Evolutionary conservation across 306 rosid genomes (phyloP).

Genomic region (Ormosia emarginata): DNA sequence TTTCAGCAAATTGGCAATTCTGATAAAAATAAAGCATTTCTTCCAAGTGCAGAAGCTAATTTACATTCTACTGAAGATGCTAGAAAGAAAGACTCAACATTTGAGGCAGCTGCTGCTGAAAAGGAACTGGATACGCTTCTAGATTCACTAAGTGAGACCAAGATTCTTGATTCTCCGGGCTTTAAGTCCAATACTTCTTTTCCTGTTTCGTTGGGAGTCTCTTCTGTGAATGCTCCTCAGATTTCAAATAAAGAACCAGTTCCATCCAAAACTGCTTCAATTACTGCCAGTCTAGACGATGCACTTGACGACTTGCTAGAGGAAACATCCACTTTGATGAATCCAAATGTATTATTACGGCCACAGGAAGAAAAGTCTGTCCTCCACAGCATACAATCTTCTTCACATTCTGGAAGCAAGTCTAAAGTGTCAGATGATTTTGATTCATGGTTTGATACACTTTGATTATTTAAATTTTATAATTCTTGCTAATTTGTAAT

Average conservation of each 20-base stretch:
- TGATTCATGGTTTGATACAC: constrained; percentile 78
- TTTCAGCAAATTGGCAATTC: constrained; percentile 17
- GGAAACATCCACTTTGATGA: constrained; percentile 48
- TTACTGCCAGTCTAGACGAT: constrained; percentile 52
- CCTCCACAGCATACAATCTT: constrained; percentile 22
- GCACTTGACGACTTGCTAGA: constrained; percentile 68
- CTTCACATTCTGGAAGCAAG: constrained; percentile 43
- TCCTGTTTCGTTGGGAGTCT: constrained; percentile 28
- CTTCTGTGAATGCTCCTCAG: constrained; percentile 22
- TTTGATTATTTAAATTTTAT: constrained; percentile 28
- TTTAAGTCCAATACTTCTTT: constrained; percentile 8
- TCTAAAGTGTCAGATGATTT: constrained; percentile 50
- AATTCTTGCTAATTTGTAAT: constrained; percentile 12
- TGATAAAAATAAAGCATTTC: constrained; percentile 14
- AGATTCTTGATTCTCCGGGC: constrained; percentile 27
- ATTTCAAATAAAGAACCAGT: constrained; percentile 30
- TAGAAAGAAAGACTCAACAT: constrained; percentile 24
- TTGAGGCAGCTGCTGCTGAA: constrained; percentile 56
- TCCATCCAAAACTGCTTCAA: constrained; percentile 21
- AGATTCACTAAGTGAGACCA: constrained; percentile 48
- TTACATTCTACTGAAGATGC: constrained; percentile 19
- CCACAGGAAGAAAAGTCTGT: constrained; percentile 31
- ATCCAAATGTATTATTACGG: constrained; percentile 15
- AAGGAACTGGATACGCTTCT: constrained; percentile 74
- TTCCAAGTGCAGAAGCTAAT: constrained; percentile 20